Percentiles rank a stretch among this genome's conserved stretches.
Evolutionary conservation across 2,329 filamentous ascomycete genomes (phyloP).

Genomic region (Aspergillus sp.): DNA sequence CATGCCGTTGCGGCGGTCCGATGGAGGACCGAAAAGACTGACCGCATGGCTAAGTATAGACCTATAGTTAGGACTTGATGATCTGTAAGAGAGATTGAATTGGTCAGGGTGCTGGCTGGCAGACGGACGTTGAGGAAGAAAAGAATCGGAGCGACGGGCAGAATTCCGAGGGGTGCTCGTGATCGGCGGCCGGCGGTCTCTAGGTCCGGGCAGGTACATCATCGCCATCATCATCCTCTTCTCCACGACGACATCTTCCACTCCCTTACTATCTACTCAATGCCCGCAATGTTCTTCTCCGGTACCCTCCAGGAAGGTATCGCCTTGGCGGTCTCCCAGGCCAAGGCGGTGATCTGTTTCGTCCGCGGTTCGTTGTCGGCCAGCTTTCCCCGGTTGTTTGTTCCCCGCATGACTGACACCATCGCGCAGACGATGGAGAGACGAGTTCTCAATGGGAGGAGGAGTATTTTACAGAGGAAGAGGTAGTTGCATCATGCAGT

Average conservation of each 20-base stretch:
- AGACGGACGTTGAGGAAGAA: not conserved
- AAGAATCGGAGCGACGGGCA: constrained; percentile 2
- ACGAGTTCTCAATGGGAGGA: constrained; percentile 72
- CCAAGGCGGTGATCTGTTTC: constrained; percentile 81
- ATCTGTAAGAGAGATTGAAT: not conserved
- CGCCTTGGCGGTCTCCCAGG: constrained; percentile 66
- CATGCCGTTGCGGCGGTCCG: constrained; percentile 22
- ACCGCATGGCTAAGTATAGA: constrained; percentile 21
- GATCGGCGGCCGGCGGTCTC: constrained; percentile 17
- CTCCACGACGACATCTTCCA: not conserved
- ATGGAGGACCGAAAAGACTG: constrained; percentile 26
- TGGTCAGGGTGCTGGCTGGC: not conserved
- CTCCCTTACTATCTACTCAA: not conserved
- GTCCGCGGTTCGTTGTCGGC: constrained; percentile 59
- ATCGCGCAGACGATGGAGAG: constrained; percentile 59
- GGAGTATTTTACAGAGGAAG: constrained; percentile 57
- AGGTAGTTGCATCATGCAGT: constrained; percentile 38
- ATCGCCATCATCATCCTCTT: not conserved
- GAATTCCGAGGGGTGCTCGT: constrained; percentile 21
- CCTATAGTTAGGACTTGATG: too few relatives aligned
- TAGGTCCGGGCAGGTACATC: constrained; percentile 7
- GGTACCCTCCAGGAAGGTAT: constrained; percentile 82
- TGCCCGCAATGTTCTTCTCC: constrained; percentile 68
- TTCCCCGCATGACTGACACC: constrained; percentile 5
- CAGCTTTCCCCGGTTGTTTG: not conserved